Conservation (phyloP, 2,329 filamentous ascomycete species). For the Colletotrichum liaoningense region DNA sequence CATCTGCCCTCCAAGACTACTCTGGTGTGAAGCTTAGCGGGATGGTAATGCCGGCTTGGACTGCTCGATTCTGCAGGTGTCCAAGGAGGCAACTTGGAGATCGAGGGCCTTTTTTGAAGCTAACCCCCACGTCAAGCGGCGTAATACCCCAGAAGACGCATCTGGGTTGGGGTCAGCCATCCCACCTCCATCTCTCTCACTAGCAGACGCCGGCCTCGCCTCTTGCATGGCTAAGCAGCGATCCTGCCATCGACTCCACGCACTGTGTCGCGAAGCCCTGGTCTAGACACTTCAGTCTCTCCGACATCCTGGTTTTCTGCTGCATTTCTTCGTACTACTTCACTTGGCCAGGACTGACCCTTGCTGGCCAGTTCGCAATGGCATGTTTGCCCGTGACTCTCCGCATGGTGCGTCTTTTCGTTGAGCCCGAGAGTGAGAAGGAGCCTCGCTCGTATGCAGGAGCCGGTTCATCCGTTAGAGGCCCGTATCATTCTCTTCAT, state of each 20-base stretch:
- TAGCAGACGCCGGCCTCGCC: neutral
- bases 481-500: neutral
- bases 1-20: neutral
- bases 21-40: neutral
- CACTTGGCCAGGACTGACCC: neutral
- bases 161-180: constrained; percentile 11
- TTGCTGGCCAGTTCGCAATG: constrained; percentile 5
- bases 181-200: constrained; percentile 1
- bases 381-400: neutral
- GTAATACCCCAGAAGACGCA: constrained; percentile 14
- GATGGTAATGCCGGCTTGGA: neutral
- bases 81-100: neutral
- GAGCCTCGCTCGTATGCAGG: constrained; percentile 10
- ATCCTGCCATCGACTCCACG: neutral
- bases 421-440: neutral
- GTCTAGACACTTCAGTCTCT: constrained; percentile 14
- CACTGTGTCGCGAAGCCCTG: constrained; percentile 30
- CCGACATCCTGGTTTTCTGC: constrained; percentile 6
- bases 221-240: constrained; percentile 7
- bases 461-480: neutral
- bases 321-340: constrained; percentile 22
- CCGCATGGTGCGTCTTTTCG: neutral
- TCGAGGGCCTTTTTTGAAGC: neutral
- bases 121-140: constrained; percentile 25
- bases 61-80: neutral